Percentiles rank a stretch among this genome's conserved stretches.
phyloP scores from a whole-genome alignment of 2,329 filamentous ascomycete species.

The Lojkania enalia region DNA sequence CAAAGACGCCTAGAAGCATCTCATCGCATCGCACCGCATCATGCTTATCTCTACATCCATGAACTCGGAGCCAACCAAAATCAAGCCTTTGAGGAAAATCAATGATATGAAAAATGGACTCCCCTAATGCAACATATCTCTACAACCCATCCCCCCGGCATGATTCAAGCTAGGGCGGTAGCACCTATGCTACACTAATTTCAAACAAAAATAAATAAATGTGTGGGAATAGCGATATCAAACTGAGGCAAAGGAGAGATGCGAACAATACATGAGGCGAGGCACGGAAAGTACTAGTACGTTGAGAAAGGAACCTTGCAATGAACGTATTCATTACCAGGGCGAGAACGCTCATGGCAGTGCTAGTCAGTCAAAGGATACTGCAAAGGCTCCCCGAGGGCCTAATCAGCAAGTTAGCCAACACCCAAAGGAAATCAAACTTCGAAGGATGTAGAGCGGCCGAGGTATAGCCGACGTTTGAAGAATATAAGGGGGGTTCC shows the following conservation, averaged over 20 bases:
- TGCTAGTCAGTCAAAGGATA: constrained; percentile 40
- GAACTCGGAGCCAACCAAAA: too few species aligned
- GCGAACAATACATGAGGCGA: not conserved
- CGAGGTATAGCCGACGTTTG: not conserved
- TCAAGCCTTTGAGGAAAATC: too few species aligned
- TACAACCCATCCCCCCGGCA: not conserved
- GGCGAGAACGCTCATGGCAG: too few species aligned
- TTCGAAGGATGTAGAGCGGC: constrained; percentile 2
- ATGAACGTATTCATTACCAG: too few species aligned
- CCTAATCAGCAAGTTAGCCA: constrained; percentile 23
- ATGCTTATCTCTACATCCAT: too few species aligned
- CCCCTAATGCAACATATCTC: not conserved
- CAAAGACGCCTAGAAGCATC: not conserved
- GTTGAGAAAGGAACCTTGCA: not conserved
- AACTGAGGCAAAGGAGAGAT: not conserved
- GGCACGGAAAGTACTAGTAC: not conserved
- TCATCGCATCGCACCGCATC: too few species aligned
- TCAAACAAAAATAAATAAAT: not conserved
- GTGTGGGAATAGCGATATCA: not conserved
- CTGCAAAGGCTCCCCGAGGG: constrained; percentile 37
- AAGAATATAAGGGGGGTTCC: not conserved
- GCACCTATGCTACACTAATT: not conserved
- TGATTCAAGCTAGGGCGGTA: not conserved
- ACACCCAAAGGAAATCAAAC: constrained; percentile 1
- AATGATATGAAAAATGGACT: not conserved